Conservation (phyloP, 2,329 filamentous ascomycete genomes). For the Colletotrichum sp. region DNA sequence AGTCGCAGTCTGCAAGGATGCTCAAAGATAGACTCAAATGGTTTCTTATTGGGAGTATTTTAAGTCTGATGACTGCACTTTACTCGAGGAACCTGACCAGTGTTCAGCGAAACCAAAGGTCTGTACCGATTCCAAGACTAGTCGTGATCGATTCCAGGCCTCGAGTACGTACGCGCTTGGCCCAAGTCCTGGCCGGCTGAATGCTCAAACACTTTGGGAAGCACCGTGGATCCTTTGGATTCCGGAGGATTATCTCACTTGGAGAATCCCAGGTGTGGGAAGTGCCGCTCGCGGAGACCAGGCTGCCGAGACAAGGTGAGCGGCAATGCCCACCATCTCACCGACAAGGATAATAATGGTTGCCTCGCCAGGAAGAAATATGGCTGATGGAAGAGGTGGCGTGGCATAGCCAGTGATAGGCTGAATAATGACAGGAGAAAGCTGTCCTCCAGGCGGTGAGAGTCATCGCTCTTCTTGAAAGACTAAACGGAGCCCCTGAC, state of each 20-base stretch:
- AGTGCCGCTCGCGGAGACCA: background rate
- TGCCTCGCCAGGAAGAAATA: background rate
- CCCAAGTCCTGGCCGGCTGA: background rate
- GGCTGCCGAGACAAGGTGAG: slow-evolving; percentile 15
- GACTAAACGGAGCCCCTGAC: background rate
- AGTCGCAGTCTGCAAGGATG: background rate
- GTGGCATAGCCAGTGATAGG: slow-evolving; percentile 5
- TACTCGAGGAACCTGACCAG: background rate
- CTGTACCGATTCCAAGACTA: background rate
- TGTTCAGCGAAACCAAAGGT: background rate
- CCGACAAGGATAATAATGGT: slow-evolving; percentile 13
- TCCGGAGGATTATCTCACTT: background rate
- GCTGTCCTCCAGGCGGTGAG: background rate
- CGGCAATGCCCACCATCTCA: slow-evolving; percentile 7
- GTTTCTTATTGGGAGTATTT: background rate
- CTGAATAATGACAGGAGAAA: background rate
- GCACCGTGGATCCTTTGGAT: background rate
- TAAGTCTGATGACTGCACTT: background rate
- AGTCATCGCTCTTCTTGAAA: background rate
- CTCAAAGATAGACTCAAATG: background rate
- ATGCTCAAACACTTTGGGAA: background rate
- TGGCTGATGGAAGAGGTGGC: slow-evolving; percentile 1
- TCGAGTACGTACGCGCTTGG: background rate
- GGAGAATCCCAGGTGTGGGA: background rate
- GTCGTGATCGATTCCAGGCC: background rate